Evolutionary conservation across 768 basidiomycete species (phyloP).

Genomic region (Mycena venus): DNA sequence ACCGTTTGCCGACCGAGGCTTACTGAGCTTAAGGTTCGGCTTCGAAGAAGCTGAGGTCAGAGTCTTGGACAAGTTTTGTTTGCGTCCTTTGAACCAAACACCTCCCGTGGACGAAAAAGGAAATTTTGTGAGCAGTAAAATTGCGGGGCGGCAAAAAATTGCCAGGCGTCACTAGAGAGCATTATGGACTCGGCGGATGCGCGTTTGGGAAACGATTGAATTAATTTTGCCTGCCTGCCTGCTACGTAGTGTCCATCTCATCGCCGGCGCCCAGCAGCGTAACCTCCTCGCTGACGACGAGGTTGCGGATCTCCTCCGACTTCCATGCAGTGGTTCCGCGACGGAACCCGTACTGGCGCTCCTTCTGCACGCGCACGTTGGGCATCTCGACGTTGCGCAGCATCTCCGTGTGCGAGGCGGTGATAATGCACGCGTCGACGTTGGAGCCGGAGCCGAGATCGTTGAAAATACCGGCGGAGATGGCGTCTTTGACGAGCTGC

Average conservation of each 20-base stretch:
- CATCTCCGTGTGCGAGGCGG: conserved; percentile 89
- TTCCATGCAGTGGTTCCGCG: conserved; percentile 93
- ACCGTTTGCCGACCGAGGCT: neutral
- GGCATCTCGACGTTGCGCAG: conserved; percentile 95
- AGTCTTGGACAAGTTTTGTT: neutral
- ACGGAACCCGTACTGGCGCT: conserved; percentile 79
- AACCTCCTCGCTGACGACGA: conserved; percentile 81
- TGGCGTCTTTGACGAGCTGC: conserved; percentile 84
- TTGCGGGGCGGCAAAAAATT: no score
- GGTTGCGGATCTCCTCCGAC: conserved; percentile 78
- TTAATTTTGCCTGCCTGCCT: conserved; percentile 1
- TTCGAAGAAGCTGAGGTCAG: neutral
- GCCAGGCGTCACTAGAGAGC: neutral
- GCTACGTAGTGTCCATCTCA: conserved; percentile 87
- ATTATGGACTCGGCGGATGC: neutral
- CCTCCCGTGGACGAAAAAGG: conserved; percentile 1
- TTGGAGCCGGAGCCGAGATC: conserved; percentile 99
- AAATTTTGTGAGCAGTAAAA: neutral
- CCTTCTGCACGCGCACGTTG: conserved; percentile 86
- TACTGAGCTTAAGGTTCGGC: neutral
- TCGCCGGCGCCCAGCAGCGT: conserved; percentile 67
- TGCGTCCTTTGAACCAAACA: neutral
- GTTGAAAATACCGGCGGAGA: conserved; percentile 98
- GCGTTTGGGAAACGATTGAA: conserved; percentile 3
- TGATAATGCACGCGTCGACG: conserved; percentile 97